Base-by-base conservation (phyloP, 805 yeast genomes). In the Metschnikowia koreensis region DNA sequence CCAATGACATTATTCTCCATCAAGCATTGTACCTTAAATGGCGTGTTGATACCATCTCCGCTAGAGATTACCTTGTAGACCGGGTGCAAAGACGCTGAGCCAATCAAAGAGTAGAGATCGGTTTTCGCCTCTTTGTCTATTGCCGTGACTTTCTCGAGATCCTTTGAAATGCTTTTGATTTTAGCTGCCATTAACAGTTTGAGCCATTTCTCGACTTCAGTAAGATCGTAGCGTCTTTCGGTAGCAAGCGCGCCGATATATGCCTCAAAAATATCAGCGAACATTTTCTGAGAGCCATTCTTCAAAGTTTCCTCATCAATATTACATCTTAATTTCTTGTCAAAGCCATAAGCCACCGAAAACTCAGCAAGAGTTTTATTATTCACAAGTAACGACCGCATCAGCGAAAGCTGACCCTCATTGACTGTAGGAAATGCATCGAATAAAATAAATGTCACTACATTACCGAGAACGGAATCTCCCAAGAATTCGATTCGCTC, bases 231-330 rank as follows among this genome's bases (percentile, higher is more conserved):
- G 11, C 70, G 70, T 39, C 79, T 72, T 56, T 88, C 96, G 22
- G 81, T 73, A 7, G 79, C 78, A 33, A 93, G 67, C 0, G 96
- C 99, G 7, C 97, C 98, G 43, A 94, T 77, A 59, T 93, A 93
- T 0, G 98, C 97, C 69, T 94, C 99, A 65, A 93, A 89, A 0
- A 87, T 83, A 74, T 93, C 99, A 0, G 98, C 97, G 62, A 79
- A 80, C 4, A 87, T 73, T 64, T 94, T 94, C 56, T 80, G 80
- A 52, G 78, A 81, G 8, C 89, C 88, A 34, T 73, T 70, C 29
- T 69, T 65, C 48, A 78, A 74, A 12, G 73, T 61, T 4, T 66
- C 65, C 33, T 73, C 80, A 51, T 80, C 81, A 34, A 77, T 74
- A 57, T 79, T 76, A 48, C 78, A 73, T 51, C 77, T 75, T 55